These are phyloP conservation scores for Juglanconis juglandina DNA, from an alignment of 2,329 filamentous ascomycete species.

Conservation along the genomic window DNA sequence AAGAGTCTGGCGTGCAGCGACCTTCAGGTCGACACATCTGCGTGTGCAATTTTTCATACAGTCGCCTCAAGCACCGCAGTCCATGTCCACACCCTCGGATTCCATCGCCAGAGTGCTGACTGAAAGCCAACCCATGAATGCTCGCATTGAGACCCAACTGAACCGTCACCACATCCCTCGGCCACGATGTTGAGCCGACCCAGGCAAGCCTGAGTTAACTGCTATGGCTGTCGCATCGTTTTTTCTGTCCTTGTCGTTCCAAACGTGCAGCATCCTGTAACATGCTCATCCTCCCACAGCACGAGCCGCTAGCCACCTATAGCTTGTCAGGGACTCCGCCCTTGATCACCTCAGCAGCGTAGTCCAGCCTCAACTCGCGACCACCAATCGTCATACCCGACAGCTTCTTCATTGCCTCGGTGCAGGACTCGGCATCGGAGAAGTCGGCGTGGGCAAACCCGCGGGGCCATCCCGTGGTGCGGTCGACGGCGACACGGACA, in stretches of 20 bases:
- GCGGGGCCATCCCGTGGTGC: conserved; percentile 72
- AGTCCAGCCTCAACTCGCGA: conserved; percentile 65
- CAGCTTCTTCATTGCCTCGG: conserved; percentile 55
- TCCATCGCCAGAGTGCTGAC: neutral
- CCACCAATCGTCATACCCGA: conserved; percentile 59
- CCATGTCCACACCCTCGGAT: neutral
- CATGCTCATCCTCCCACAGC: neutral
- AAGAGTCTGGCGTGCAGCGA: neutral
- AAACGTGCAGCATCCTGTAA: neutral
- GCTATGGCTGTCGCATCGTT: neutral
- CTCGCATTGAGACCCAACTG: neutral
- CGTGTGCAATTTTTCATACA: conserved; percentile 5
- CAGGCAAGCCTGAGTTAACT: neutral
- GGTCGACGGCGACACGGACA: conserved; percentile 79
- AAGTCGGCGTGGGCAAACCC: conserved; percentile 88
- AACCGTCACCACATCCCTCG: neutral
- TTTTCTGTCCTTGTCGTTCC: neutral
- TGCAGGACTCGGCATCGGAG: conserved; percentile 62
- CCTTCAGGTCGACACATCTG: conserved; percentile 6
- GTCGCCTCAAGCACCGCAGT: neutral
- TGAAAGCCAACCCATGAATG: neutral
- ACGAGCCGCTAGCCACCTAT: neutral
- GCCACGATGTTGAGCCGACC: neutral
- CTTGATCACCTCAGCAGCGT: conserved; percentile 32
- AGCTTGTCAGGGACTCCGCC: neutral